Conservation (phyloP, 352 stramenopile species). For the Pythium utonaiense region DNA sequence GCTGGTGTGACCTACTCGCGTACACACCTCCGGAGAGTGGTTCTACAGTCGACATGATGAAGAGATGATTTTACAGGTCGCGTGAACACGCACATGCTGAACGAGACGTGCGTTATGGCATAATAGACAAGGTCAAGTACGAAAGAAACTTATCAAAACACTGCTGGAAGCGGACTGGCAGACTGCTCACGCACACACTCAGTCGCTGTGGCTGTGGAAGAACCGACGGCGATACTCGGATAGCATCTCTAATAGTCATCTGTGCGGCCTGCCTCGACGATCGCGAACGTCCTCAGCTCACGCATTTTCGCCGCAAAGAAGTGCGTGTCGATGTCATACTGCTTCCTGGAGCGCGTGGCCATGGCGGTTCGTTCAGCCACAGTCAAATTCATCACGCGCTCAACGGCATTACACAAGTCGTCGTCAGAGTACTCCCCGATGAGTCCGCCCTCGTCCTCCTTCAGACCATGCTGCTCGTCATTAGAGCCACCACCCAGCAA, state of each 20-base stretch:
- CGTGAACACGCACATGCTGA: no score
- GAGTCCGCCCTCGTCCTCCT: neutral
- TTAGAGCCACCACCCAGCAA: neutral
- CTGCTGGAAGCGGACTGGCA: no score
- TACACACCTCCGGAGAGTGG: no score
- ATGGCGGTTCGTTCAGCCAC: neutral
- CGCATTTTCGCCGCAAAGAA: neutral
- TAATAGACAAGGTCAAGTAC: no score
- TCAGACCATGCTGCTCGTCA: neutral
- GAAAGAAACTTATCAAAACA: no score
- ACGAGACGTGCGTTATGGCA: no score
- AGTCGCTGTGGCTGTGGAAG: no score
- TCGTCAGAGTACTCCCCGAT: neutral
- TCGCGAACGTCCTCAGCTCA: neutral
- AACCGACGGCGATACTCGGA: no score
- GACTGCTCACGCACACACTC: no score
- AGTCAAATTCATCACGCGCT: neutral
- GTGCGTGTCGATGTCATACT: neutral
- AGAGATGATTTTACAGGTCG: no score
- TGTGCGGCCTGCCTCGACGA: neutral
- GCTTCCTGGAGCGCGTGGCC: neutral
- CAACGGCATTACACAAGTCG: neutral
- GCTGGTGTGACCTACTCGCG: no score
- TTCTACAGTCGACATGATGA: no score
- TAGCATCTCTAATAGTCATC: neutral